Conservation (phyloP, 1,139 yeast genomes). For the Taphrina betulina region DNA sequence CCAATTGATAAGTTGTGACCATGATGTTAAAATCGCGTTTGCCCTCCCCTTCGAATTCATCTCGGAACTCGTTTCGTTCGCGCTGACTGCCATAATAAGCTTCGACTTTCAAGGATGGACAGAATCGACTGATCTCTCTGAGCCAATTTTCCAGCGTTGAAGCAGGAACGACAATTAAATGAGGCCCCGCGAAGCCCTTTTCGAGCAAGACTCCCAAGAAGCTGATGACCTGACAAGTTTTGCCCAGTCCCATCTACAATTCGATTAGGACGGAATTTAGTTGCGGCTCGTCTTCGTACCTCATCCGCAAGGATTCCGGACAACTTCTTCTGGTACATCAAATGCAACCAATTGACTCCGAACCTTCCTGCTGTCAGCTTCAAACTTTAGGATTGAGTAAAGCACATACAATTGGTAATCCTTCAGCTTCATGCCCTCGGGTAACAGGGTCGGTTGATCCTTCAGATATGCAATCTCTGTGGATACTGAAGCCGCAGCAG, state of each 20-base stretch:
- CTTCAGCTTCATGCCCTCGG: slow-evolving; percentile 66
- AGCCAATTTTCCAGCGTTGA: slow-evolving; percentile 97
- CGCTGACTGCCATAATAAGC: slow-evolving; percentile 88
- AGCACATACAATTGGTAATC: slow-evolving; percentile 77
- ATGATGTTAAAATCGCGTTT: slow-evolving; percentile 60
- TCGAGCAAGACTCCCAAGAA: slow-evolving; percentile 82
- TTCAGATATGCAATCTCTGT: slow-evolving; percentile 56
- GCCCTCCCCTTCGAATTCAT: slow-evolving; percentile 53
- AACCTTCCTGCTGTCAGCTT: slow-evolving; percentile 52
- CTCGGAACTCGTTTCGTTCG: slow-evolving; percentile 82
- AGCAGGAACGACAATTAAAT: slow-evolving; percentile 82
- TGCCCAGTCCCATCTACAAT: slow-evolving; percentile 56
- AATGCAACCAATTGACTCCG: slow-evolving; percentile 88
- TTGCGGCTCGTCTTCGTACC: slow-evolving; percentile 59
- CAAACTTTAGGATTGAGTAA: no score
- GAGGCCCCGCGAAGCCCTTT: slow-evolving; percentile 62
- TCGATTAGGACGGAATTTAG: neutral
- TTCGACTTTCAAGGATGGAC: slow-evolving; percentile 75
- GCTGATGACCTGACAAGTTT: slow-evolving; percentile 94
- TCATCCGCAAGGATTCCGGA: slow-evolving; percentile 97
- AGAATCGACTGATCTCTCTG: slow-evolving; percentile 84
- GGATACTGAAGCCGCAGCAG: slow-evolving; percentile 32
- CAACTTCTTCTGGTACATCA: slow-evolving; percentile 70
- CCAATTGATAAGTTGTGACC: slow-evolving; percentile 89
- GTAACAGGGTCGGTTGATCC: slow-evolving; percentile 66